These are phyloP conservation scores for Penicillium maclennaniae DNA, from an alignment of 495 filamentous ascomycete genomes.

Conservation along the genomic window DNA sequence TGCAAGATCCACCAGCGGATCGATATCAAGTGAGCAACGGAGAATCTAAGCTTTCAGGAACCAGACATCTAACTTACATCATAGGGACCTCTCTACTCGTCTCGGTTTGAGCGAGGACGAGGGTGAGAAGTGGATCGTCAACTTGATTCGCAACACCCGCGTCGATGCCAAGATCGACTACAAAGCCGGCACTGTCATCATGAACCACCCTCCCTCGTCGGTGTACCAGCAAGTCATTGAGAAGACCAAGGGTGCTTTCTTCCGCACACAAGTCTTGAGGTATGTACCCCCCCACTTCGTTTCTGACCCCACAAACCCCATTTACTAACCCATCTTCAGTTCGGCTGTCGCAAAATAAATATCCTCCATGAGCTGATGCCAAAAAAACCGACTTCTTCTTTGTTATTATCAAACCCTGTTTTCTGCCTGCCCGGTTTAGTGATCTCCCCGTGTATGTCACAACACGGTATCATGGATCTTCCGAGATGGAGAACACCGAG, in stretches of 20 bases:
- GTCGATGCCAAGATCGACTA: constrained; percentile 99
- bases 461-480: constrained; percentile 37
- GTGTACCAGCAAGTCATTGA: constrained; percentile 99
- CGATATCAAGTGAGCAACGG: constrained; percentile 71
- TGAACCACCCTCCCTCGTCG: constrained; percentile 98
- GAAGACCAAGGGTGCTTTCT: constrained; percentile 91
- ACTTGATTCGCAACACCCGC: constrained; percentile 93
- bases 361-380: constrained; percentile 25
- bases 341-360: constrained; percentile 49
- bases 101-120: constrained; percentile 88
- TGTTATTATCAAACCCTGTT: constrained; percentile 33
- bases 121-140: constrained; percentile 99
- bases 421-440: constrained; percentile 42
- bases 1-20: constrained; percentile 99
- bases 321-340: constrained; percentile 22
- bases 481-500: constrained; percentile 36
- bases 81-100: constrained; percentile 78
- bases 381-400: constrained; percentile 33
- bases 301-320: not conserved
- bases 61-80: constrained; percentile 10
- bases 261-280: constrained; percentile 75
- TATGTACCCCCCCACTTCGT: constrained; percentile 15
- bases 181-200: constrained; percentile 95
- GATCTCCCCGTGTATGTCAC: constrained; percentile 35
- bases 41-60: not conserved